These are phyloP conservation scores for Yamadazyma kitorensis DNA, from an alignment of 805 yeast genomes.

Conservation along the genomic window DNA sequence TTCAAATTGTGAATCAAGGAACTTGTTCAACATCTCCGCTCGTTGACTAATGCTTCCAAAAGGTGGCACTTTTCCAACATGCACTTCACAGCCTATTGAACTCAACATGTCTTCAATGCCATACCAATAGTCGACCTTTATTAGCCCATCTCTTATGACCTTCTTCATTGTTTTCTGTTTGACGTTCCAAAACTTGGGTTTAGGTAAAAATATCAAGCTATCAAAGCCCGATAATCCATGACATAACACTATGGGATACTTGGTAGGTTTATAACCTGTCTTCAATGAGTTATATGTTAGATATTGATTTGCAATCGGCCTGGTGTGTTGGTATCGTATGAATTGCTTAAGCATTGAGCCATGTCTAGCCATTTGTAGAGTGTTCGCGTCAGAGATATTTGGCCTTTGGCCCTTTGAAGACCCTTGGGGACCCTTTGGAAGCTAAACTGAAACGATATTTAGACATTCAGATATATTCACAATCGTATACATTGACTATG, in stretches of 20 bases:
- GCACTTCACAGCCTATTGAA: constrained; percentile 61
- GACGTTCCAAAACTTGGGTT: constrained; percentile 11
- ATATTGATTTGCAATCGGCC: too few species aligned
- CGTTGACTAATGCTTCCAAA: constrained; percentile 72
- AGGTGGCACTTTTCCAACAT: constrained; percentile 78
- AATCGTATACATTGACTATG: too few species aligned
- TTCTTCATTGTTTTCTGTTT: constrained; percentile 8
- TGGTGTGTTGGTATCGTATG: too few species aligned
- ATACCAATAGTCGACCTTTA: constrained; percentile 71
- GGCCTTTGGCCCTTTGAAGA: too few species aligned
- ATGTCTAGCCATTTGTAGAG: too few species aligned
- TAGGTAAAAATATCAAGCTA: constrained; percentile 25
- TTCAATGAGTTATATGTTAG: not conserved
- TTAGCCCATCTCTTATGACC: constrained; percentile 21
- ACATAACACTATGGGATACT: constrained; percentile 73
- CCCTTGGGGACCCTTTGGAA: too few species aligned
- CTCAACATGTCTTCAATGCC: constrained; percentile 68
- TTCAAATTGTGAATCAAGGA: constrained; percentile 35
- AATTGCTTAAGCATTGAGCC: too few species aligned
- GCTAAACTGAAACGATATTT: too few species aligned
- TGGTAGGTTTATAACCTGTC: constrained; percentile 52
- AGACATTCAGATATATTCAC: too few species aligned
- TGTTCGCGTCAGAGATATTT: too few species aligned
- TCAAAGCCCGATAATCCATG: constrained; percentile 90
- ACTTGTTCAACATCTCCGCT: constrained; percentile 54